Base-by-base conservation (phyloP, 345 rosid genomes). In the Salix viminalis region DNA sequence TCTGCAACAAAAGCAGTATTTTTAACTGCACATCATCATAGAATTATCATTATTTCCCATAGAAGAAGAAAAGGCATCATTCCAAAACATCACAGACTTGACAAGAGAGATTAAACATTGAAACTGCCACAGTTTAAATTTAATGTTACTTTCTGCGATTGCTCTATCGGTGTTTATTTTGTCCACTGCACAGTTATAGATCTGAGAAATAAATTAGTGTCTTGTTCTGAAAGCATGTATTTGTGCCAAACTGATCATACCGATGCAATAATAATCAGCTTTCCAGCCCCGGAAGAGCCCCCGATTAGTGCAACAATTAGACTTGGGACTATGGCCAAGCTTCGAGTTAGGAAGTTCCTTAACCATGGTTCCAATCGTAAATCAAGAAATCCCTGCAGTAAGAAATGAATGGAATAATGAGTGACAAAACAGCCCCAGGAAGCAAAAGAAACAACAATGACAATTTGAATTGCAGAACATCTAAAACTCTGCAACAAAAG, bases 271-370 rank as follows among this genome's bases (percentile, higher is more conserved):
- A 95, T 95, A 80, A 95, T 95, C 32, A 95, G 84, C 84, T 84
- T 64, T 82, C 99, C 97, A 4, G 98, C 99, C 32, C 96, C 98
- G 67, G 96, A 76, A 79, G 99, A 93, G 69, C 97, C 99, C 46
- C 98, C 97, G 21, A 91, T 88, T 79, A 95, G 18, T 18, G 98
- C 93, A 72, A 92, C 99, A 72, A 93, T 90, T 74, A 95, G 81
- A 86, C 99, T 93, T 16, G 98, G 99, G 74, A 93, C 88, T 69
- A 96, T 93, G 21, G 99, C 99, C 88, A 92, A 84, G 83, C 91
- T 88, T 75, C 99, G 85, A 50, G 99, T 96, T 23, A 96, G 71
- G 39, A 92, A 77, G 87, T 96, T 96, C 58, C 98, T 85, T 39
- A 93, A 9, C 99, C 99, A 96, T 21, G 99, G 91, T 73, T 72